These are phyloP conservation scores for Pleurostoma richardsiae DNA, from an alignment of 2,329 filamentous ascomycete genomes.

Conservation along the genomic window DNA sequence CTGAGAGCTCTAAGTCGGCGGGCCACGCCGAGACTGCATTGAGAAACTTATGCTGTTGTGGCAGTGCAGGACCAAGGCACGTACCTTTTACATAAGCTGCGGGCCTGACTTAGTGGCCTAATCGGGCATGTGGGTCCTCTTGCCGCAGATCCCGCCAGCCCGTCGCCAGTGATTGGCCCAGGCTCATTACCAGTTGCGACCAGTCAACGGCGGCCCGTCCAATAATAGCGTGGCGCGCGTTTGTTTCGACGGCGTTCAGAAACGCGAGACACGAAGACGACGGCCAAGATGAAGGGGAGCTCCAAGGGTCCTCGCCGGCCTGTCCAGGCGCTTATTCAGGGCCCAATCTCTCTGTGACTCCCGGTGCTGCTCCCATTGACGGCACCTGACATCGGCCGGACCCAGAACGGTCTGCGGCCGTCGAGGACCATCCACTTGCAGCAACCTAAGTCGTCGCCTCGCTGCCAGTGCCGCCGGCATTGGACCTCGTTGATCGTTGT, in stretches of 20 bases:
- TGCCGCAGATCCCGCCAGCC: no score
- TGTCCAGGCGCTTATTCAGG: slow-evolving; percentile 1
- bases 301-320: slow-evolving; percentile 2
- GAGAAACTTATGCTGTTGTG: no score
- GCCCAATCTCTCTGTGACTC: not conserved
- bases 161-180: no score
- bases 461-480: slow-evolving; percentile 3
- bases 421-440: no score
- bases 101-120: no score
- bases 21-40: no score
- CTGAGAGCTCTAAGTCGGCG: no score
- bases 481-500: slow-evolving; percentile 8
- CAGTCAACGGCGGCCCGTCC: not conserved
- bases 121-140: no score
- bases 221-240: slow-evolving; percentile 9
- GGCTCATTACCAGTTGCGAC: no score
- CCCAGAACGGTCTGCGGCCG: not conserved
- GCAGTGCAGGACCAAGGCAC: no score
- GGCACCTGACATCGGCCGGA: slow-evolving; percentile 1
- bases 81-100: no score
- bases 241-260: slow-evolving; percentile 2
- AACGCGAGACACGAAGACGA: not conserved
- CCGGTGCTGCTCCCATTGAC: slow-evolving; percentile 1
- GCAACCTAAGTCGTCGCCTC: not conserved
- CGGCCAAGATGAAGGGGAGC: not conserved